Base-by-base conservation (phyloP, 2,329 filamentous ascomycete genomes). In the Penicillium sp. region DNA sequence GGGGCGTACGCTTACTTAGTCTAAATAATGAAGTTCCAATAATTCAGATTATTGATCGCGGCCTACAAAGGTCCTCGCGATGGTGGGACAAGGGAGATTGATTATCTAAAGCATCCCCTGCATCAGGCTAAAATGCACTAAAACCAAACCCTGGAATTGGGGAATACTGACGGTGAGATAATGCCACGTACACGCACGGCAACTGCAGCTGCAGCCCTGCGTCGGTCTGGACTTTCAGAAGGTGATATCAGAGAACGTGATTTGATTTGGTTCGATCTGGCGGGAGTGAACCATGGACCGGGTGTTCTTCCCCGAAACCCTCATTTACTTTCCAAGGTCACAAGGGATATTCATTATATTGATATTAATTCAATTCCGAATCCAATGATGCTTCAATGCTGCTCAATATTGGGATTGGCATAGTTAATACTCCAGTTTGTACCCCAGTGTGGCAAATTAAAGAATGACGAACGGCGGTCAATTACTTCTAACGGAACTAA, bases 201-300 rank as follows among this genome's bases (percentile, higher is more conserved):
- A 39, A 13, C 42, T 27, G 49, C 14, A 48, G 16, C 46, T 24
- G 50, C 37, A 58, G 27, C 19, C 44, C 44, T 53, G 46, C 22
- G 26, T 49, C 46, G 46, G 52, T 45, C 27, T 22, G 48, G 53
- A 37, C 8, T 42, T 54, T 47, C n/a, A 16, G n/a, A n/a, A 29
- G 13, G 46, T 49, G 55, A 57, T 55, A 54, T 57, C 45, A 56
- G 55, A 2, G 43, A 45, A 46, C 43, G 43, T 46, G 43, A 44
- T 31, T 48, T 49, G 46, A 21, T 39, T 19, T 47, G 19, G 42
- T 24, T 35, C 47, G 31, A 49, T 37, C 31, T 16, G 31, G 22
- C 60, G 60, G 64, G 52, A 62, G 60, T 60, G 58, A 63, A 65
- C 65, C 65, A 65, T 65, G 65, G 65, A 56, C 61, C 56, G 58